These are phyloP conservation scores for Melampsora americana DNA, from an alignment of 1,284 basidiomycete species.

Conservation along the genomic window DNA sequence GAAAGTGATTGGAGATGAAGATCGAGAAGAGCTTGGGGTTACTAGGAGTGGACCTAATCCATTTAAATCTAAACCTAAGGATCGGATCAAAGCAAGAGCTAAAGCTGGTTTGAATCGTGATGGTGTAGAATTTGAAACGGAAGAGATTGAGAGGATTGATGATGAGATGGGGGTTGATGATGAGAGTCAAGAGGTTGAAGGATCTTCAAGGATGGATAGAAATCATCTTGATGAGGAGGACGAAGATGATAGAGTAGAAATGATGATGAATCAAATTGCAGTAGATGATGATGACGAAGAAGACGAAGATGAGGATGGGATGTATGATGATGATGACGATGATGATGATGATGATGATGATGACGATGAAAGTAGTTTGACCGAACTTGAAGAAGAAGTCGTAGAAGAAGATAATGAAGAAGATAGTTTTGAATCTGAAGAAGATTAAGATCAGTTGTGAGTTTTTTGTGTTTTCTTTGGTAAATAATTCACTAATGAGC, in stretches of 20 bases:
- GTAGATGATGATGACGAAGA: slow-evolving; percentile 11
- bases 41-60: not conserved
- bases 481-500: too few relatives aligned
- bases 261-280: not conserved
- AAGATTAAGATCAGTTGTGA: not conserved
- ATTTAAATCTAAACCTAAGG: slow-evolving; percentile 2
- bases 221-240: not conserved
- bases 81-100: not conserved
- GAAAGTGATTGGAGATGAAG: not conserved
- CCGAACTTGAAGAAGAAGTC: slow-evolving; percentile 4
- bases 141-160: not conserved
- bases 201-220: not conserved
- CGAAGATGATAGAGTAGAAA: not conserved
- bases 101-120: not conserved
- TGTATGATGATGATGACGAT: not conserved
- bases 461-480: too few relatives aligned
- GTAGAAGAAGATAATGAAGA: not conserved
- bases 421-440: slow-evolving; percentile 5
- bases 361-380: slow-evolving; percentile 5
- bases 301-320: not conserved
- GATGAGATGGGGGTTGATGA: not conserved
- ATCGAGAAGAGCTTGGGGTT: too few relatives aligned
- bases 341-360: not conserved
- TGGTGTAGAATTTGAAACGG: not conserved
- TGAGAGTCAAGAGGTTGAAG: not conserved